Conservation (phyloP, 306 rosid species). For the Clitoria ternatea region DNA sequence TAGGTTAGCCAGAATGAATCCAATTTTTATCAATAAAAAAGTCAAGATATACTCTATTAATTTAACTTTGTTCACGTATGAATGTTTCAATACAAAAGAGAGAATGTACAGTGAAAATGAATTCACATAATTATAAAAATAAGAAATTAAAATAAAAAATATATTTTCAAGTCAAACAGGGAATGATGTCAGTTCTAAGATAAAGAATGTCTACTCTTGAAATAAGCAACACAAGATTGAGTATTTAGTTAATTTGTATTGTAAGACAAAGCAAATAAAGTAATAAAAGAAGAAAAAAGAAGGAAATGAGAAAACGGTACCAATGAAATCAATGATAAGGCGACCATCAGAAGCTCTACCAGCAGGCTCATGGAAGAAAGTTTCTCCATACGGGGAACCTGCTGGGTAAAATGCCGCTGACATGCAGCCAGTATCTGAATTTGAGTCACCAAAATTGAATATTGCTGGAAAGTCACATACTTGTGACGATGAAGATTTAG, state of each 20-base stretch:
- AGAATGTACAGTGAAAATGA: too few species aligned
- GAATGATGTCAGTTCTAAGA: too few species aligned
- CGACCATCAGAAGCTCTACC: constrained; percentile 75
- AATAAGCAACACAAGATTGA: too few species aligned
- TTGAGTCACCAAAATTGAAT: constrained; percentile 73
- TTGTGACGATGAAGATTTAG: neutral
- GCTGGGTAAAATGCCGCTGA: constrained; percentile 57
- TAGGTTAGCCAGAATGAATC: neutral
- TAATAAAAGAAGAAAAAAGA: neutral
- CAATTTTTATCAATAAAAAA: neutral
- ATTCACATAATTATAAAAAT: too few species aligned
- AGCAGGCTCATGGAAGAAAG: constrained; percentile 52
- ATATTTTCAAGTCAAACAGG: too few species aligned
- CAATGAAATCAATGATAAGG: constrained; percentile 63
- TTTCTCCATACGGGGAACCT: constrained; percentile 50
- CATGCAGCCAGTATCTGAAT: constrained; percentile 68
- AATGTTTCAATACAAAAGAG: too few species aligned
- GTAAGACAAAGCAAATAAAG: neutral
- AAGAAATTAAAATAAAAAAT: too few species aligned
- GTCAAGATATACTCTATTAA: too few species aligned
- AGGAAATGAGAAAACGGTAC: constrained; percentile 10
- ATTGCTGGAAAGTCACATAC: constrained; percentile 54
- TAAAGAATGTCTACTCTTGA: too few species aligned
- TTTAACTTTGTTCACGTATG: too few species aligned
- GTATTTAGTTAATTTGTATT: too few species aligned